Percentiles rank a stretch among this genome's conserved stretches.
These are phyloP conservation scores for Filobasidium wieringae DNA, from an alignment of 768 basidiomycete genomes.

Conservation along the genomic window DNA sequence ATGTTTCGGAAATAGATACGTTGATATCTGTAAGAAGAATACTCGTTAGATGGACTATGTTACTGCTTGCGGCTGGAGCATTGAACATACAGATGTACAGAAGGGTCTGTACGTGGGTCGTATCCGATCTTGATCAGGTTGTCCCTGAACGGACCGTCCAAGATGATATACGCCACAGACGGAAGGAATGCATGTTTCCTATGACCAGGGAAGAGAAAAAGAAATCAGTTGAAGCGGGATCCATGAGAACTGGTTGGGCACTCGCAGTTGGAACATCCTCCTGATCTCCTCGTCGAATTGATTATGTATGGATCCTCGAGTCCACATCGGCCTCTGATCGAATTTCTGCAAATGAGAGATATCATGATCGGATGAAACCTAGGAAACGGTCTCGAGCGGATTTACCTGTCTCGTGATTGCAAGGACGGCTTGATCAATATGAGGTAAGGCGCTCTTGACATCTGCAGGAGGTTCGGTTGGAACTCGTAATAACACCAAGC, in stretches of 20 bases:
- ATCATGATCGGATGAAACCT: background rate
- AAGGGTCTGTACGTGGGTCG: conserved; percentile 66
- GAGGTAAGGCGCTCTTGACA: conserved; percentile 53
- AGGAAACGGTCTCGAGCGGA: background rate
- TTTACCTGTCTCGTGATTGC: conserved; percentile 22
- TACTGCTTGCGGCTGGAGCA: background rate
- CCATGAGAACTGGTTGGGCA: background rate
- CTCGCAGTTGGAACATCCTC: conserved; percentile 65
- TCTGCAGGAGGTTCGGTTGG: conserved; percentile 43
- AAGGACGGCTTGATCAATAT: conserved; percentile 47
- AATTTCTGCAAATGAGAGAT: conserved; percentile 48
- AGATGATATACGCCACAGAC: conserved; percentile 72
- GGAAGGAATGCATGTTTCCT: conserved; percentile 76
- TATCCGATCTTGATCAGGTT: conserved; percentile 74
- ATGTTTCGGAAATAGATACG: conserved; percentile 59
- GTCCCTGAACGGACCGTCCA: conserved; percentile 90
- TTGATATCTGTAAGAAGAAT: conserved; percentile 58
- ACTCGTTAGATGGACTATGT: background rate
- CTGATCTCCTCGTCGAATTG: conserved; percentile 60
- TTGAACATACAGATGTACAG: conserved; percentile 59
- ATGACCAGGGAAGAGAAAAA: background rate
- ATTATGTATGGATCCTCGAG: conserved; percentile 69
- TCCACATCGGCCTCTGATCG: conserved; percentile 71
- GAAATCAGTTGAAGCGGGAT: background rate
- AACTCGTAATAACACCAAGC: conserved; percentile 13